A percentile compares a stretch with the other conserved stretches of the same genome.
These are phyloP conservation scores for Anethum foeniculum DNA, from an alignment of 140 eudicot species.

Conservation along the genomic window DNA sequence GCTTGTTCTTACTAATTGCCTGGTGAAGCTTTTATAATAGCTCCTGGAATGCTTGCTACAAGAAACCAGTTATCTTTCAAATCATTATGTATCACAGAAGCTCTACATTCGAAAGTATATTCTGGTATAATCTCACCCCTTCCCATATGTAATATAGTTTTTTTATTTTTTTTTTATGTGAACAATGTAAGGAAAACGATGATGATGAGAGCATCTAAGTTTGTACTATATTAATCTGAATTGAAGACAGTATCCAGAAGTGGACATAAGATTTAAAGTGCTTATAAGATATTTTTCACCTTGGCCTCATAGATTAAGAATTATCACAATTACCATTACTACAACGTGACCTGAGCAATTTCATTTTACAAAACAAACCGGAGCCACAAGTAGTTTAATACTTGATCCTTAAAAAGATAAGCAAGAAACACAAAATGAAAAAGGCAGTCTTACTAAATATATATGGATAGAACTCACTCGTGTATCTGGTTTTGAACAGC, in stretches of 20 bases:
- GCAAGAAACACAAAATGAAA: not conserved
- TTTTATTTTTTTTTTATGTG: not conserved
- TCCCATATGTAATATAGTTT: not conserved
- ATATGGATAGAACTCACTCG: constrained; percentile 50
- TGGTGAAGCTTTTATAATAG: not conserved
- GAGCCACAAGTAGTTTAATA: not conserved
- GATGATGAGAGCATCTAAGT: not conserved
- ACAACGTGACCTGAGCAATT: not conserved
- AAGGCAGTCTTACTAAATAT: not conserved
- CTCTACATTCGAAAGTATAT: constrained; percentile 19
- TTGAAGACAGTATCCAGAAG: not conserved
- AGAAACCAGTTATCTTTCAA: not conserved
- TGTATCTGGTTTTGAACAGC: constrained; percentile 91
- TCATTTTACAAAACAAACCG: not conserved
- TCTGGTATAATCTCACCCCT: not conserved
- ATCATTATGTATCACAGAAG: not conserved
- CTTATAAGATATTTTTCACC: not conserved
- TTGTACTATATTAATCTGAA: not conserved
- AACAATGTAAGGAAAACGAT: not conserved
- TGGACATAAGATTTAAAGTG: not conserved
- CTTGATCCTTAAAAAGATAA: not conserved
- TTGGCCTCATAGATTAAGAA: not conserved
- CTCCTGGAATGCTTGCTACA: not conserved
- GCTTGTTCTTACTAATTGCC: not conserved
- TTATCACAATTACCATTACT: constrained; percentile 2